Base-by-base conservation (phyloP, 2,329 filamentous ascomycete genomes). In the Hymenoscyphus scutula region DNA sequence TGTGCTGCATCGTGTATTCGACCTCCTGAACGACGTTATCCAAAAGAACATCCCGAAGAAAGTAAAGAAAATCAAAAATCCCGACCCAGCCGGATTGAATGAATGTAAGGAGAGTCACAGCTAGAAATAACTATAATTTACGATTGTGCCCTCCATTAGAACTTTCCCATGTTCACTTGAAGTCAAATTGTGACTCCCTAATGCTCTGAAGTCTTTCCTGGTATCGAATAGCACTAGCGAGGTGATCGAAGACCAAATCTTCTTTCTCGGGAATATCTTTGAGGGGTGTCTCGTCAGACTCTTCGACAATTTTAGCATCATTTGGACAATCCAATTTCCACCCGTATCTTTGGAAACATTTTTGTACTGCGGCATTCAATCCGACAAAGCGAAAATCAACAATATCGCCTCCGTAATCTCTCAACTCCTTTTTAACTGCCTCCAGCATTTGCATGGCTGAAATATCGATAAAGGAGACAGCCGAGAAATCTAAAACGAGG, bases 241-340 rank as follows among this genome's bases (percentile, higher is more conserved):
- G 37, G 45, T 64, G 60, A 38, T 64, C 64, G 38, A 67, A 67
- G 29, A 62, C 45, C 34, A 65, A 23, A 60, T 65, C 64, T 38
- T 58, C 54, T 30, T 30, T 37, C 34, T 59, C 56, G 10, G 59
- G 38, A 45, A 23, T 30, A 5, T 32, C 30, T 56, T 45, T 38
- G 11, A 53, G 45, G 1, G 63, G 32, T 7, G 19, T 57, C 41
- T 53, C 54, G n/a, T 59, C 53, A 6, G 34, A 32, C 23, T 32
- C 27, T 13, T 55, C 59, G 2, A 57, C 23, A 3, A 38, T 25
- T 2, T 38, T 17, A n/a, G 59, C 41, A 29, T 67, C 64, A 51
- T 63, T 58, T 5, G 66, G 64, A 55, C 41, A 56, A 2, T 34
- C 41, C n/a, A 69, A 32, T 10, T 61, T 55, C 67, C 67, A 69